Evolutionary conservation across 257 asterid genomes (phyloP), one percentile per base, ranked within the genome.

Genomic region (Solanum clarkiae): DNA sequence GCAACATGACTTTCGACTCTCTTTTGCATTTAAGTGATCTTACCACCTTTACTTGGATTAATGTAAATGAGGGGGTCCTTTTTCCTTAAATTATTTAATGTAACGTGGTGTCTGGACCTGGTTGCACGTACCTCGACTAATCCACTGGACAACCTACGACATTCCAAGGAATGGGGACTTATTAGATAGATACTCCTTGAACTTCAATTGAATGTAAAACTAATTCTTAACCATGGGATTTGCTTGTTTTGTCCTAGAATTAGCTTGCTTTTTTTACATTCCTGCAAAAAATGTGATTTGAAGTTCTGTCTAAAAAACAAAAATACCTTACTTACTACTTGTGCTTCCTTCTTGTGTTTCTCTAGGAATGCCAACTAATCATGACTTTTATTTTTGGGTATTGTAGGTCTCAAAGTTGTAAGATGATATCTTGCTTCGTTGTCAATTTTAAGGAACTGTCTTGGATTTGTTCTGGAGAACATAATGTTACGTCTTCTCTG

Each of bases 321-420:
- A 22, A 20, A 42, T 68, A 62, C 10, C 68, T 2, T 53, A 2
- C 40, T 65, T 24, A 36, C 57, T 40, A 29, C 16, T 83, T 54
- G 69, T 26, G 42, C 36, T 40, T 80, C 40, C 66, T 26, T 18
- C 8, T 22, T 45, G 57, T 63, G 44, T 77, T 54, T 62, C 29
- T 44, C 10, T 36, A 74, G 80, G 70, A 60, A 29, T 82, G 80
- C 40, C 32, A 45, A 82, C 88, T 82, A 24, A 82, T 82, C 57
- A 85, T 75, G 65, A 17, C 32, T 47, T 22, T 60, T 7, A 56
- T 26, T 36, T 70, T 22, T 60, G 70, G 75, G 57, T 77, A 66
- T 83, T 85, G 83, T 86, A 88, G 87, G 90, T 80, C 84, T 29
- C 66, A 84, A 84, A 81, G 80, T 84, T 84, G 74, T 74, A 20